Conservation (phyloP, 106 monocot species). For the Acanthochlamys bracteata region DNA sequence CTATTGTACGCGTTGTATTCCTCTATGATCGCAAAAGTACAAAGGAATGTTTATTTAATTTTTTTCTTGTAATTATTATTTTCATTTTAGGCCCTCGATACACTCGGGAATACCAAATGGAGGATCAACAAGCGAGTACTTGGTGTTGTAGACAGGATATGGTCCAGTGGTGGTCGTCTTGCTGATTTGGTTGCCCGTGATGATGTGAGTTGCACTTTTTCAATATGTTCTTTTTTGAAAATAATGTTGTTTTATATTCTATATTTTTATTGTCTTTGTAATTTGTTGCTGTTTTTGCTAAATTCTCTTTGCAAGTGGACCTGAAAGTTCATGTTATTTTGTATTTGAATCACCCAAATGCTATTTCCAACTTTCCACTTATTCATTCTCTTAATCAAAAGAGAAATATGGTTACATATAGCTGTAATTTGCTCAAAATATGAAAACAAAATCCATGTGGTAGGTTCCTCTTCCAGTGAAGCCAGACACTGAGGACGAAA, state of each 20-base stretch:
- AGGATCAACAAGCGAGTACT: slow-evolving; percentile 87
- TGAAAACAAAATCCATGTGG: slow-evolving; percentile 2
- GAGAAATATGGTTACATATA: background rate
- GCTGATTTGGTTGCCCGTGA: slow-evolving; percentile 82
- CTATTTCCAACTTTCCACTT: background rate
- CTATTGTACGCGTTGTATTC: background rate
- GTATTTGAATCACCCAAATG: too few relatives aligned
- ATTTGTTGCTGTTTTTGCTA: background rate
- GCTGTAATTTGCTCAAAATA: background rate
- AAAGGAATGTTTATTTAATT: background rate
- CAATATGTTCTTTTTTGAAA: background rate
- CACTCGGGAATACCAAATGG: slow-evolving; percentile 88
- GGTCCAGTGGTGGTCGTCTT: slow-evolving; percentile 92
- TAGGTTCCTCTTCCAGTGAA: slow-evolving; percentile 86
- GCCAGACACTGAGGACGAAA: slow-evolving; percentile 78
- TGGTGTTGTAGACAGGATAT: slow-evolving; percentile 89
- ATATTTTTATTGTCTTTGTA: background rate
- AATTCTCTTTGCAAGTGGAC: background rate
- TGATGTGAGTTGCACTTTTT: slow-evolving; percentile 55
- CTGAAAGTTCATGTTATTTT: too few relatives aligned
- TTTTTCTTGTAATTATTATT: background rate
- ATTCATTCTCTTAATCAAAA: background rate
- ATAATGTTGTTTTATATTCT: background rate
- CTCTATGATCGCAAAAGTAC: background rate
- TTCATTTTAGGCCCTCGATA: slow-evolving; percentile 65